phyloP scores from a whole-genome alignment of 1,284 basidiomycete species.

The Fomitiporia mediterranea region DNA sequence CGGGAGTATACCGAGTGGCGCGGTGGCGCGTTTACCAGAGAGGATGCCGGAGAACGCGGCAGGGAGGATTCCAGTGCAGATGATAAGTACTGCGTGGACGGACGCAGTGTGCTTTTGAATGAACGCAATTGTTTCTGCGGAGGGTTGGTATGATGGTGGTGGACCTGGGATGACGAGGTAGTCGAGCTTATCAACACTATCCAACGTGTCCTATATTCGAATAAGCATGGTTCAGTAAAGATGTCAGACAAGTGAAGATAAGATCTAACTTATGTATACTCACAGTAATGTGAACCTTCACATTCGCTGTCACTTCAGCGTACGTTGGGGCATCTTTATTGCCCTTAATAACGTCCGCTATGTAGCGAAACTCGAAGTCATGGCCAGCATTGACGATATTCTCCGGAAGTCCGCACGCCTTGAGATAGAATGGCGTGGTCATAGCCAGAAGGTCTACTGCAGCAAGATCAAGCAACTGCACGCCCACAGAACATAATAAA shows the following conservation, averaged over 20 bases:
- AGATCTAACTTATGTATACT: neutral
- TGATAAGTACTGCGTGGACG: constrained; percentile 3
- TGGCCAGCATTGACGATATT: constrained; percentile 2
- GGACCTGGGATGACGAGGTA: constrained; percentile 18
- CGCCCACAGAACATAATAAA: neutral
- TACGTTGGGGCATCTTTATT: constrained; percentile 1
- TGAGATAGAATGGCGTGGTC: constrained; percentile 7
- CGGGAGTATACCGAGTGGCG: constrained; percentile 9
- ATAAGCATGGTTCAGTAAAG: no score
- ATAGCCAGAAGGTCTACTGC: constrained; percentile 16
- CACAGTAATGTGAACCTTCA: constrained; percentile 9
- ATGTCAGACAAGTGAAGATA: neutral
- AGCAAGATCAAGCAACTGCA: constrained; percentile 18
- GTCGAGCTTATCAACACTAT: constrained; percentile 14
- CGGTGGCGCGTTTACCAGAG: constrained; percentile 15
- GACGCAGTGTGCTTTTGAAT: constrained; percentile 1
- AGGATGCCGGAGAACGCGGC: constrained; percentile 13
- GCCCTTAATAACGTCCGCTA: constrained; percentile 8
- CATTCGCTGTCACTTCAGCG: neutral
- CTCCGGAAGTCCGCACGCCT: neutral
- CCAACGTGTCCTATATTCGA: constrained; percentile 11
- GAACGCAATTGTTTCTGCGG: constrained; percentile 8
- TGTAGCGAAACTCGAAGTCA: constrained; percentile 14
- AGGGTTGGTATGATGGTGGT: constrained; percentile 7
- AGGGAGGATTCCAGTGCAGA: constrained; percentile 17